Conservation (phyloP, 2,329 filamentous ascomycete species). For the Trichoderma brevicompactum region DNA sequence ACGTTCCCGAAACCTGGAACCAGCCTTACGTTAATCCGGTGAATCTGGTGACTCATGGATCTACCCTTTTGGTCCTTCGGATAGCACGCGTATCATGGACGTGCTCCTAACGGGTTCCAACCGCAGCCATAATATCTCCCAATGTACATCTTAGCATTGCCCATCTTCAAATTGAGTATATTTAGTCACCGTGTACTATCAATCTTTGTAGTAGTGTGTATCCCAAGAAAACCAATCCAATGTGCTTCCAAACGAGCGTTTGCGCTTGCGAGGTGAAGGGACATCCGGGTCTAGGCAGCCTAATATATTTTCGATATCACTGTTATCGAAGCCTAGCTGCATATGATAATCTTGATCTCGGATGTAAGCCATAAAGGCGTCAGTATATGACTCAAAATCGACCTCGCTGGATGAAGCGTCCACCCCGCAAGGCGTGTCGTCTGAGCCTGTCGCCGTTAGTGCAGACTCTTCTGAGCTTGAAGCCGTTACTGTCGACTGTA, state of each 20-base stretch:
- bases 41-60: too few species aligned
- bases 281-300: neutral
- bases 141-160: too few species aligned
- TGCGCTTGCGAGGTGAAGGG: neutral
- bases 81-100: too few species aligned
- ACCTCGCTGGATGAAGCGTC: neutral
- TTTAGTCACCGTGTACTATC: neutral
- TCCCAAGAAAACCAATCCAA: conserved; percentile 18
- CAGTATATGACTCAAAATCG: neutral
- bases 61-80: too few species aligned
- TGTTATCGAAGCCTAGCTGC: neutral
- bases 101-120: too few species aligned
- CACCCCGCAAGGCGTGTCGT: neutral
- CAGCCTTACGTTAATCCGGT: too few species aligned
- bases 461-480: neutral
- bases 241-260: conserved; percentile 4
- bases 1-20: too few species aligned
- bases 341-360: neutral
- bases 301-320: neutral
- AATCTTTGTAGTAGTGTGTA: conserved; percentile 9
- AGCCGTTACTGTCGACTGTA: neutral
- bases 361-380: conserved; percentile 14
- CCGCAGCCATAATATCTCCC: too few species aligned
- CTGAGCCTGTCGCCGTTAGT: neutral
- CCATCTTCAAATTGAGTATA: too few species aligned